These are phyloP conservation scores for Fermentozyma sake DNA, from an alignment of 1,139 yeast genomes.

Conservation along the genomic window DNA sequence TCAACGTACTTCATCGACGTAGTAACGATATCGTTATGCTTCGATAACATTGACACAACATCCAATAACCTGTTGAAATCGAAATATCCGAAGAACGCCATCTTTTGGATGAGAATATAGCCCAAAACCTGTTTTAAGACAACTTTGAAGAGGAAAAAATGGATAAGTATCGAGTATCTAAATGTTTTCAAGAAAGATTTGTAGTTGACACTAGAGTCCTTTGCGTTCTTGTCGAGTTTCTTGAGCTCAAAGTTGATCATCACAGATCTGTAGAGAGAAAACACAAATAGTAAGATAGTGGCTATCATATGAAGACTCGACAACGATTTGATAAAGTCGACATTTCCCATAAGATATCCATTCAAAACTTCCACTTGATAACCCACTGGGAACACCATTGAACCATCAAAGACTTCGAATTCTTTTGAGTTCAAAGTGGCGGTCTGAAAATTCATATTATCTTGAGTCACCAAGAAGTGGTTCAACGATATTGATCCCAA, in stretches of 20 bases:
- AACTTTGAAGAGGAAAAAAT: slow-evolving; percentile 9
- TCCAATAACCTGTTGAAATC: background rate
- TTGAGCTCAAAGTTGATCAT: slow-evolving; percentile 1
- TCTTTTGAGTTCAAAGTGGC: too few relatives aligned
- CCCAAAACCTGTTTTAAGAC: background rate
- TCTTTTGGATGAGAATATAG: background rate
- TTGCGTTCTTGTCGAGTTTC: background rate
- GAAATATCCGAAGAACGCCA: background rate
- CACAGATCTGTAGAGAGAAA: too few relatives aligned
- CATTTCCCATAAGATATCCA: too few relatives aligned
- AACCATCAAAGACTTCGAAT: too few relatives aligned
- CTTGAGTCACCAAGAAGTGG: slow-evolving; percentile 4
- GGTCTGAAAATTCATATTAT: too few relatives aligned
- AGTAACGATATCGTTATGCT: background rate
- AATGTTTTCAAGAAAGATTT: slow-evolving; percentile 5
- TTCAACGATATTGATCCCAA: slow-evolving; percentile 2
- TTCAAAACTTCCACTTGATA: too few relatives aligned
- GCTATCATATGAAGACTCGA: too few relatives aligned
- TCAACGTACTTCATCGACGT: slow-evolving; percentile 6
- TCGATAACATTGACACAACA: background rate
- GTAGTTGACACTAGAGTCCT: background rate
- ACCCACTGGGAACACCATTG: too few relatives aligned
- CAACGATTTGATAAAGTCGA: too few relatives aligned
- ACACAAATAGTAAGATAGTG: too few relatives aligned
- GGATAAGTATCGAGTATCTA: slow-evolving; percentile 8